Evolutionary conservation across 2,329 filamentous ascomycete genomes (phyloP).

Genomic region (Madurella mycetomatis): DNA sequence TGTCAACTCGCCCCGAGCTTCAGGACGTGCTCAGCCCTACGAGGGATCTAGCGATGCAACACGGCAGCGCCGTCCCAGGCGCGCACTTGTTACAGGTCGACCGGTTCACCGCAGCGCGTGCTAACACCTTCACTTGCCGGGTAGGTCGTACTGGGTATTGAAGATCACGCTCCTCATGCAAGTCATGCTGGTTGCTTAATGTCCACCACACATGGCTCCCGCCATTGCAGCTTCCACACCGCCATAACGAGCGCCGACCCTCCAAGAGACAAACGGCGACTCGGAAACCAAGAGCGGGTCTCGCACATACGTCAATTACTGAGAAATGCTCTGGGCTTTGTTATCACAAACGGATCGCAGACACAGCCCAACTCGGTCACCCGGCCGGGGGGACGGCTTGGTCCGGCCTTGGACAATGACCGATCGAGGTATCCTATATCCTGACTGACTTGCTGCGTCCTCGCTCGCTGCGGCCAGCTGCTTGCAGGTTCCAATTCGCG

Average conservation of each 20-base stretch:
- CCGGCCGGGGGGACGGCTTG: neutral
- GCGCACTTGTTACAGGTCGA: constrained; percentile 5
- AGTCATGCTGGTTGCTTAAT: neutral
- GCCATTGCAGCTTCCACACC: neutral
- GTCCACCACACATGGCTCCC: neutral
- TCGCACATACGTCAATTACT: neutral
- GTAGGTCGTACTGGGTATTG: neutral
- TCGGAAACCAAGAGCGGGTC: neutral
- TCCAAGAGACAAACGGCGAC: neutral
- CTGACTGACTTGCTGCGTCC: neutral
- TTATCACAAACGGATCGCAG: neutral
- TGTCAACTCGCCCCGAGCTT: neutral
- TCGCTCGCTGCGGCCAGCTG: neutral
- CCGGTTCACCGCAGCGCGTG: neutral
- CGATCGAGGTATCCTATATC: neutral
- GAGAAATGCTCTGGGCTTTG: neutral
- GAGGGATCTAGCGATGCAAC: constrained; percentile 7
- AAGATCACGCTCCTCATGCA: constrained; percentile 1
- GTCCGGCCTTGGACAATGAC: neutral
- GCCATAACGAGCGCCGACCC: neutral
- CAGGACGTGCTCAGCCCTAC: constrained; percentile 9
- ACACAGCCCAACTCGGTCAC: no score
- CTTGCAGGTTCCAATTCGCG: neutral
- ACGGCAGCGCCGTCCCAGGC: neutral
- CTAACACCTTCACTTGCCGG: neutral